Percentiles rank a stretch among this genome's conserved stretches.
phyloP scores from a whole-genome alignment of 2,329 filamentous ascomycete genomes.

The Cercospora citrullina region DNA sequence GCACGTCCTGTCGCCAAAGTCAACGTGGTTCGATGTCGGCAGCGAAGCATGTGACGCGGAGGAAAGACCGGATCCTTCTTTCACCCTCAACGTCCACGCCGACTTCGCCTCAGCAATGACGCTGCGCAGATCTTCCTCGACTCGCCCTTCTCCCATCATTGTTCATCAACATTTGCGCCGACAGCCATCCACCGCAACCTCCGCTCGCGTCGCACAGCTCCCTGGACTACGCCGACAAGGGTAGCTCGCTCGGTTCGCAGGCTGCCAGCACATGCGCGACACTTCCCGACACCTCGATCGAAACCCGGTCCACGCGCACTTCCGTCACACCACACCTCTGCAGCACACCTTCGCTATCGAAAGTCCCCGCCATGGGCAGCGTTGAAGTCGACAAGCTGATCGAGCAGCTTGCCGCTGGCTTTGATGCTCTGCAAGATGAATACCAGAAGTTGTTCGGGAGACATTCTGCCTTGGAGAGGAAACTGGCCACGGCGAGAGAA shows the following conservation, averaged over 20 bases:
- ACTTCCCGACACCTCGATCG: neutral
- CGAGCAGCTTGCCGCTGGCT: conserved; percentile 47
- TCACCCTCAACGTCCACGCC: conserved; percentile 2
- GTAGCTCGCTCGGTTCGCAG: conserved; percentile 2
- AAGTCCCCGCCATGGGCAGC: conserved; percentile 18
- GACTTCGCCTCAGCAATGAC: conserved; percentile 8
- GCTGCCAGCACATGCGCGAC: neutral
- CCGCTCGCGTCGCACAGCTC: neutral
- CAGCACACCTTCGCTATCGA: neutral
- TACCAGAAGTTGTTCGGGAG: conserved; percentile 49
- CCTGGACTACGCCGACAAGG: neutral
- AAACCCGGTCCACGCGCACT: conserved; percentile 2
- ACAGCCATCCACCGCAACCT: neutral
- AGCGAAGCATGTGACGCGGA: conserved; percentile 4
- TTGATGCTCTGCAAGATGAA: conserved; percentile 49
- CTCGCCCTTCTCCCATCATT: neutral
- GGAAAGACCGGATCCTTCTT: conserved; percentile 1
- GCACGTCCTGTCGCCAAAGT: neutral
- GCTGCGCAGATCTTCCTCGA: conserved; percentile 1
- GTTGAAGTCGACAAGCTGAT: conserved; percentile 34
- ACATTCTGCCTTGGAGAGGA: conserved; percentile 49
- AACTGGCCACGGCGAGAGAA: conserved; percentile 50
- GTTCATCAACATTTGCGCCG: neutral
- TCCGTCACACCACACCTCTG: conserved; percentile 2
- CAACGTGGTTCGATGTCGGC: conserved; percentile 3